phyloP scores from a whole-genome alignment of 1,284 basidiomycete species.

The Ceratobasidium sp. region DNA sequence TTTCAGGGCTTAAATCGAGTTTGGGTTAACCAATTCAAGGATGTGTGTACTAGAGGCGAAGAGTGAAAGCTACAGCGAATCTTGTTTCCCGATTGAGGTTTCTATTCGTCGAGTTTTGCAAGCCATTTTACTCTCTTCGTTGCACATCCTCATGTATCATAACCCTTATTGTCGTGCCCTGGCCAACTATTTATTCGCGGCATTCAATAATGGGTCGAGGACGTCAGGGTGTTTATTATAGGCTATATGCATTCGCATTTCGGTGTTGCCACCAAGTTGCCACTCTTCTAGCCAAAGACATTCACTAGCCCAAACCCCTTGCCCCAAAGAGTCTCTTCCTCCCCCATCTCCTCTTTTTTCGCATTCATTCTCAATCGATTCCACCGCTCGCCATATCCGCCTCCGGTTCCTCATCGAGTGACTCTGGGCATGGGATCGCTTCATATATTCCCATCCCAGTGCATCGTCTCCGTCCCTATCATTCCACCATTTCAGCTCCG shows the following conservation, averaged over 20 bases:
- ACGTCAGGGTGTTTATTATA: conserved; percentile 34
- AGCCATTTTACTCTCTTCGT: not conserved
- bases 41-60: not conserved
- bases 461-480: conserved; percentile 26
- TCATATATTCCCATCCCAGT: conserved; percentile 35
- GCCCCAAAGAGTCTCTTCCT: too few relatives aligned
- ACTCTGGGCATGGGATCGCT: conserved; percentile 20
- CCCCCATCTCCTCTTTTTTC: conserved; percentile 13
- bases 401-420: conserved; percentile 40
- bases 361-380: conserved; percentile 27
- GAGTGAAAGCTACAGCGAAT: too few relatives aligned
- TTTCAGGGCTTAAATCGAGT: too few relatives aligned
- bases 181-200: conserved; percentile 34
- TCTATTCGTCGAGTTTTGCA: conserved; percentile 5
- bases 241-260: conserved; percentile 3
- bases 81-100: too few relatives aligned
- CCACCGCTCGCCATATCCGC: conserved; percentile 36
- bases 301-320: too few relatives aligned
- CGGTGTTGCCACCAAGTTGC: too few relatives aligned
- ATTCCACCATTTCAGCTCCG: conserved; percentile 33
- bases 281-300: too few relatives aligned
- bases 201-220: conserved; percentile 33
- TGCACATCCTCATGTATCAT: conserved; percentile 13
- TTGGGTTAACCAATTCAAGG: too few relatives aligned
- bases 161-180: conserved; percentile 30